These are phyloP conservation scores for Lipomyces orientalis DNA, from an alignment of 805 yeast species.

Conservation along the genomic window DNA sequence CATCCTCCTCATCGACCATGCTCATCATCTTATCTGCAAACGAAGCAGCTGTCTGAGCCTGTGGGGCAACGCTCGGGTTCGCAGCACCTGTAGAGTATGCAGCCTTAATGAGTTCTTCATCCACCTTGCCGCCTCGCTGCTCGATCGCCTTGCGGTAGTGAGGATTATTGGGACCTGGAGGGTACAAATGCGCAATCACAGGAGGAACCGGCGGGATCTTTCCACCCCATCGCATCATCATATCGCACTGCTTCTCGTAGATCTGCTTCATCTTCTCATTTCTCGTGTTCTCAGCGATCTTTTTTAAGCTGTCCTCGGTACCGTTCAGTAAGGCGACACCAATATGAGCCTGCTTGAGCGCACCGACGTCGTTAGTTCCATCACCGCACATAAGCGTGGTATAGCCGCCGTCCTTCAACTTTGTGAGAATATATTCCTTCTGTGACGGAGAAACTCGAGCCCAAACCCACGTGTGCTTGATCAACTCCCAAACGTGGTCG, in stretches of 20 bases:
- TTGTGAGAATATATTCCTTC: constrained; percentile 86
- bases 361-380: constrained; percentile 99
- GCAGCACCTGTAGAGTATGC: constrained; percentile 43
- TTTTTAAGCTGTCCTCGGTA: constrained; percentile 90
- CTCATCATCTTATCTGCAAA: constrained; percentile 71
- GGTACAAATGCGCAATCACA: constrained; percentile 90
- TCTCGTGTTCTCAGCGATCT: constrained; percentile 79
- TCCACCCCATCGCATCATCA: constrained; percentile 77
- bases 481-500: constrained; percentile 69
- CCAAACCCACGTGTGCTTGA: constrained; percentile 93
- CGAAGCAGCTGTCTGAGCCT: constrained; percentile 49
- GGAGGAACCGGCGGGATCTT: constrained; percentile 78
- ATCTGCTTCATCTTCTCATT: constrained; percentile 66
- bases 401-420: constrained; percentile 86
- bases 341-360: constrained; percentile 96
- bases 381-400: constrained; percentile 99
- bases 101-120: constrained; percentile 60
- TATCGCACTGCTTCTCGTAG: constrained; percentile 81
- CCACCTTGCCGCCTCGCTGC: constrained; percentile 77
- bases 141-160: constrained; percentile 84
- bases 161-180: constrained; percentile 94
- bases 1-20: constrained; percentile 62
- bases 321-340: constrained; percentile 98
- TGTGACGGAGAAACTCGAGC: constrained; percentile 97
- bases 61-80: constrained; percentile 15